Base-by-base conservation (phyloP, 805 yeast species). In the Candida peoriensis region DNA sequence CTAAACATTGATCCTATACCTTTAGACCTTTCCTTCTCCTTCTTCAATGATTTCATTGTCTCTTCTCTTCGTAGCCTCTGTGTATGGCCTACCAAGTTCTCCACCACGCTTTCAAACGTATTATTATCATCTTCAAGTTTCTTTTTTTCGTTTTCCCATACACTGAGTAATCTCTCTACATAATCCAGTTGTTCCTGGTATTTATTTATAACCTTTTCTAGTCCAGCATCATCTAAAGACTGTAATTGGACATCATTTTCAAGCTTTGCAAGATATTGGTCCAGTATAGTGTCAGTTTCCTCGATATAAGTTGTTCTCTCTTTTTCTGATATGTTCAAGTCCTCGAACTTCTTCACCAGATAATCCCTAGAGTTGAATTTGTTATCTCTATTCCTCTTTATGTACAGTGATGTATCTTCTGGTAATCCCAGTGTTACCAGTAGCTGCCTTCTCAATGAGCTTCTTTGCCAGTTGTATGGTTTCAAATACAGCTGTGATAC, bases 21-120 rank as follows among this genome's bases (percentile, higher is more conserved):
- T 29, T 38, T 45, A 30, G 47, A 44, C 25, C 36, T 44, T 9
- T 47, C 42, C 21, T 46, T 42, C 31, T 57, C 59, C 41, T 58
- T 60, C 44, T 61, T 61, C 33, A 62, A 48, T 32, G 50, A 49
- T 29, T 52, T 46, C 27, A 64, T 59, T 12, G 63, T 56, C 44
- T 66, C 70, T 37, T 61, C 65, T 36, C 90, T 66, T 47, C 83
- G 72, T 33, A 82, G 48, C 48, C 85, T 75, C 57, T 93, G 96
- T 6, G 95, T 83, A 54, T 89, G 88, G 7, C 95, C 97, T 12
- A 89, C 84, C 47, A 89, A 63, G 48, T 86, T 88, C 52, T 87
- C 95, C 27, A 93, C 88, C 46, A 93, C 95, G 3, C 81, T 71
- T 47, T 90, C 95, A 53, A 81, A 88, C 12, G 89, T 75, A 22